Percentiles rank a stretch among this genome's conserved stretches.
phyloP scores from a whole-genome alignment of 495 filamentous ascomycete genomes.

The Annulohypoxylon maeteangense region DNA sequence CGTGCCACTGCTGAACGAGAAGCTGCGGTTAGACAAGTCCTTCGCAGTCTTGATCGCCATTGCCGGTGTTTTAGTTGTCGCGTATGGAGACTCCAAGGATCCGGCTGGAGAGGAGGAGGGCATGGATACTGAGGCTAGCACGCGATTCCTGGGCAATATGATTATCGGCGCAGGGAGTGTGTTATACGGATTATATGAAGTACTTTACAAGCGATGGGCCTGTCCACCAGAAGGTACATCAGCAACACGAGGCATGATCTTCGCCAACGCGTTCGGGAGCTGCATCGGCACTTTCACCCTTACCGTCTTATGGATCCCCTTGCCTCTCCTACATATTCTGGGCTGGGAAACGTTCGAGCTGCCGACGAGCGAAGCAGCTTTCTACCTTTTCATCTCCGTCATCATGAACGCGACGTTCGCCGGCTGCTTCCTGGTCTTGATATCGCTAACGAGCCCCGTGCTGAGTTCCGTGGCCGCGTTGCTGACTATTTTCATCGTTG shows the following conservation, averaged over 20 bases:
- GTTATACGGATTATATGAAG: constrained; percentile 96
- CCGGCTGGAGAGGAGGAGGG: constrained; percentile 50
- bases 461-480: constrained; percentile 90
- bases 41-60: constrained; percentile 87
- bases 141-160: constrained; percentile 81
- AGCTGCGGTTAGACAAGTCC: constrained; percentile 80
- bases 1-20: constrained; percentile 87
- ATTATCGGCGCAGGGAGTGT: constrained; percentile 94
- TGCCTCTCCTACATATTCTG: constrained; percentile 81
- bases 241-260: constrained; percentile 84
- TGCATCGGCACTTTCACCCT: constrained; percentile 88
- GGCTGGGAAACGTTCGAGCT: constrained; percentile 85
- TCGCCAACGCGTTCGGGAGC: constrained; percentile 90
- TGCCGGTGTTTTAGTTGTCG: constrained; percentile 86
- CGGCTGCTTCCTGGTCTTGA: constrained; percentile 92
- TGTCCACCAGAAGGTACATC: constrained; percentile 91
- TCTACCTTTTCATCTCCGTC: constrained; percentile 82
- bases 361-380: constrained; percentile 78
- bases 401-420: constrained; percentile 89
- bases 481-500: constrained; percentile 95
- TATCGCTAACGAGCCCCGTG: constrained; percentile 91
- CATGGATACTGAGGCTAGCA: constrained; percentile 54
- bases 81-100: constrained; percentile 76
- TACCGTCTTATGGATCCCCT: constrained; percentile 87
- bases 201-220: constrained; percentile 90